Percentiles rank a stretch among this genome's conserved stretches.
Conservation (phyloP, 352 stramenopile species). For the Elongisporangium anandrum region DNA sequence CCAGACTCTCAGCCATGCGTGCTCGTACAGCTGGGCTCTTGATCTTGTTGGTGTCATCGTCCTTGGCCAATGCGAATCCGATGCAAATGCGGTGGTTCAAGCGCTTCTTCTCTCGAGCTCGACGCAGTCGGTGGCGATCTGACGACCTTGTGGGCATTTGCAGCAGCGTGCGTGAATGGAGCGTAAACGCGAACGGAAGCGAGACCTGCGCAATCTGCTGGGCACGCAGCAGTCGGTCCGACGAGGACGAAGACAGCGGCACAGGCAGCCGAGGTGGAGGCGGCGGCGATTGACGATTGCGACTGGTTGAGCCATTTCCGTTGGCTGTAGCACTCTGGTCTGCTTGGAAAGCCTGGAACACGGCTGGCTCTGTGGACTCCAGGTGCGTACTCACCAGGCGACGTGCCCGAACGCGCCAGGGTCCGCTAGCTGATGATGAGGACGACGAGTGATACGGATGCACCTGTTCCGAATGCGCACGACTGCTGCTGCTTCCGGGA, state of each 20-base stretch:
- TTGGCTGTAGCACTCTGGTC: too few species aligned
- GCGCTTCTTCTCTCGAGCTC: slow-evolving; percentile 21
- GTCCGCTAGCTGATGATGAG: too few species aligned
- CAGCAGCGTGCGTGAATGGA: slow-evolving; percentile 32
- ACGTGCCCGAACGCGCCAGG: slow-evolving; percentile 14
- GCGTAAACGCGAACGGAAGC: slow-evolving; percentile 28
- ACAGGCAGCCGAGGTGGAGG: too few species aligned
- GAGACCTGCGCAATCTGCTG: too few species aligned
- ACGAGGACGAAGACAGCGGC: too few species aligned
- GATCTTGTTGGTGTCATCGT: slow-evolving; percentile 5
- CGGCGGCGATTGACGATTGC: too few species aligned
- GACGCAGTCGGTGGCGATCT: slow-evolving; percentile 29
- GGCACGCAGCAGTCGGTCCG: too few species aligned
- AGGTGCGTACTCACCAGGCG: slow-evolving; percentile 20
- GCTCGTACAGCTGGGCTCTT: slow-evolving; percentile 5
- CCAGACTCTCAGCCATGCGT: slow-evolving; percentile 4
- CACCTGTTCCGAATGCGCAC: too few species aligned
- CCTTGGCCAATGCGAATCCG: slow-evolving; percentile 38
- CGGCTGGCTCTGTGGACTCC: neutral
- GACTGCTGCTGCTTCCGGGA: neutral
- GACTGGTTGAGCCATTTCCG: too few species aligned
- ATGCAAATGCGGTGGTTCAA: slow-evolving; percentile 45
- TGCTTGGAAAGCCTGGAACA: neutral
- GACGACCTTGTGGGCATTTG: slow-evolving; percentile 29
- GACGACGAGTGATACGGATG: too few species aligned